Evolutionary conservation across 1,284 basidiomycete genomes (phyloP), one percentile per base, ranked within the genome.

Genomic region (Heterobasidion parviporum): DNA sequence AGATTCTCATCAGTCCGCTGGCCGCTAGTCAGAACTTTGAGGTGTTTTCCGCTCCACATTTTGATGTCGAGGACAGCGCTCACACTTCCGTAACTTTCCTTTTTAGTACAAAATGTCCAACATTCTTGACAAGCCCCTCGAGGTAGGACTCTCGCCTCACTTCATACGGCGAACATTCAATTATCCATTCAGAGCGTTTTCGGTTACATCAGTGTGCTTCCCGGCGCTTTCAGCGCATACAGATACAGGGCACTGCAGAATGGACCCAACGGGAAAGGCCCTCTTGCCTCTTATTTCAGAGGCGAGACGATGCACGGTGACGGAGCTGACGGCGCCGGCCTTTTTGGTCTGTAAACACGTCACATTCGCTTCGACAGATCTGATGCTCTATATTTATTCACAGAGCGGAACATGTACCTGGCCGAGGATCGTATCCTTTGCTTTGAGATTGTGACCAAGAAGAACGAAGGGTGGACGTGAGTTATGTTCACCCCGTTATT

Each of bases 401-500:
- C 69, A 75, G 82, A 93, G 68, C 79, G 89, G 41, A 94, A 94
- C 74, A 94, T 93, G 89, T 93, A 92, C 68, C 82, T 93, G 59
- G 92, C 92, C 20, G 91, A 90, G 67, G 94, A 98, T 74, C 91
- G 96, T 65, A 98, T 98, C 60, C 74, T 97, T 48, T 98, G 95
- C 71, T 99, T 97, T 72, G 96, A 98, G 72, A 92, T 99, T 53
- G 92, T 98, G 52, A 95, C 94, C 5, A 98, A 98, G 78, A 89
- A 89, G 67, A 74, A 74, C 32, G 87, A 90, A 67, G 85, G 82
- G 48, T 91, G 88, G 89, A 78, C 82, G 86, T 89, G 74, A 63
- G 87, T 77, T 46, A 57, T 18, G 57, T 18, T 33, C 33, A 16
- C 52, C 12, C 52, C 49, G 52, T 49, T 48, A 5, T 10, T 49